Evolutionary conservation across 257 asterid species (phyloP).

Genomic region (Capsicum baccatum): DNA sequence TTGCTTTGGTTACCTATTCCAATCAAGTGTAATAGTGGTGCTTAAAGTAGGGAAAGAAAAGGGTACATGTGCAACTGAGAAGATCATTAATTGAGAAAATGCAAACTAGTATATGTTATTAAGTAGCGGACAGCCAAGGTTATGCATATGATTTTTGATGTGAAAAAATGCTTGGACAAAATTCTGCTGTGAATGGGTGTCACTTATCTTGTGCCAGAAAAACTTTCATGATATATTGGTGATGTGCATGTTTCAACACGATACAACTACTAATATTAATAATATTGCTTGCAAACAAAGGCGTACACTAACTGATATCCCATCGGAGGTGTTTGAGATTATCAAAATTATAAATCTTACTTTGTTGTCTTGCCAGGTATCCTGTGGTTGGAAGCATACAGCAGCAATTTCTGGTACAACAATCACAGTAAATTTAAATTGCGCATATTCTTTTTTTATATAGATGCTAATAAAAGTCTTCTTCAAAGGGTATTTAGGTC

Average conservation of each 20-base stretch:
- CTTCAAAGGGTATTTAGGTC: neutral
- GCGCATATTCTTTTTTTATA: neutral
- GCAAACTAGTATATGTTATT: slow-evolving; percentile 12
- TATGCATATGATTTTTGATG: slow-evolving; percentile 12
- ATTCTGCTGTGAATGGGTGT: slow-evolving; percentile 10
- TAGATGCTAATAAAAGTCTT: neutral
- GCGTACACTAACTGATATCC: slow-evolving; percentile 2
- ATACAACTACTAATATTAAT: neutral
- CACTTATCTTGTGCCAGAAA: slow-evolving; percentile 15
- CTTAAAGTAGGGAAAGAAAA: slow-evolving; percentile 23
- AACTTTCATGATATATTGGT: neutral
- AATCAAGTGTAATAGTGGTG: slow-evolving; percentile 17
- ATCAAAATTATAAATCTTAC: slow-evolving; percentile 17
- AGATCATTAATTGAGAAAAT: slow-evolving; percentile 26
- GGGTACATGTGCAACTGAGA: slow-evolving; percentile 12
- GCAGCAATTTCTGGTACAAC: slow-evolving; percentile 90
- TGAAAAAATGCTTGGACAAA: slow-evolving; percentile 15
- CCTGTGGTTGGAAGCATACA: slow-evolving; percentile 99
- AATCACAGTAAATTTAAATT: neutral
- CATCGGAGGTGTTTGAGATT: neutral
- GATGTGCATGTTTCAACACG: slow-evolving; percentile 10
- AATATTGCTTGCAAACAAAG: slow-evolving; percentile 18
- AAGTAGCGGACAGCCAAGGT: neutral
- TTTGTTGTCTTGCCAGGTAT: slow-evolving; percentile 59
- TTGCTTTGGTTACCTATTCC: neutral